Evolutionary conservation across 2,329 filamentous ascomycete genomes (phyloP).

Genomic region (Pseudogymnoascus sp.): DNA sequence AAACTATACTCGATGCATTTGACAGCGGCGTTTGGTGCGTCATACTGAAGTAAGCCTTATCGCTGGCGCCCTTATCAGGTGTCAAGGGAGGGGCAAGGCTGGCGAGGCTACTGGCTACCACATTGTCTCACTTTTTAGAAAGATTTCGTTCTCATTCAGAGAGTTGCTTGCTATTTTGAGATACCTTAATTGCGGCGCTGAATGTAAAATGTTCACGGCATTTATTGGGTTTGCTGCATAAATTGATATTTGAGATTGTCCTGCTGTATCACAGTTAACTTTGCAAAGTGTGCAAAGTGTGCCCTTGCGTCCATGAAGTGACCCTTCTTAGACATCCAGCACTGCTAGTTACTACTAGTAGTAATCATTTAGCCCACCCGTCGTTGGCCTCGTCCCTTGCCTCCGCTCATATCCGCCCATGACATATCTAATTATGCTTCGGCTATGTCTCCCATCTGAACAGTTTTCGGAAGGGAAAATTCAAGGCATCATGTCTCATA

Average conservation of each 20-base stretch:
- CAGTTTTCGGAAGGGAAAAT: background rate
- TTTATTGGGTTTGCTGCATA: background rate
- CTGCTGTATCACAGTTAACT: background rate
- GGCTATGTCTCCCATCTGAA: background rate
- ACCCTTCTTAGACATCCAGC: background rate
- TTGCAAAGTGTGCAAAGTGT: background rate
- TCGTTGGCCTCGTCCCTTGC: background rate
- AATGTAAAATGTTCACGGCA: background rate
- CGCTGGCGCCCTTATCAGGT: background rate
- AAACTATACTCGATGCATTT: conserved; percentile 8
- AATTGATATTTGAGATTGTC: background rate
- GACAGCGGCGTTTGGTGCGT: conserved; percentile 2
- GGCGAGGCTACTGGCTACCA: background rate
- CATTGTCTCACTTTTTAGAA: background rate
- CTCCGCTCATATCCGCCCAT: background rate
- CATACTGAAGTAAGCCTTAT: conserved; percentile 10
- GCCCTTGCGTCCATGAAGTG: background rate
- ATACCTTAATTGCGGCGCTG: background rate
- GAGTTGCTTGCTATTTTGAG: background rate
- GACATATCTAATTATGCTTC: background rate
- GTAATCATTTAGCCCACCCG: too few relatives aligned
- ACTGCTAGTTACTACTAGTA: background rate
- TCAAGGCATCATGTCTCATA: background rate
- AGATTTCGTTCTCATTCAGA: background rate
- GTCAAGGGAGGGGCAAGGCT: conserved; percentile 8